Percentiles rank a stretch among this genome's conserved stretches.
phyloP scores from a whole-genome alignment of 805 yeast species.

The Ogataea philodendri region DNA sequence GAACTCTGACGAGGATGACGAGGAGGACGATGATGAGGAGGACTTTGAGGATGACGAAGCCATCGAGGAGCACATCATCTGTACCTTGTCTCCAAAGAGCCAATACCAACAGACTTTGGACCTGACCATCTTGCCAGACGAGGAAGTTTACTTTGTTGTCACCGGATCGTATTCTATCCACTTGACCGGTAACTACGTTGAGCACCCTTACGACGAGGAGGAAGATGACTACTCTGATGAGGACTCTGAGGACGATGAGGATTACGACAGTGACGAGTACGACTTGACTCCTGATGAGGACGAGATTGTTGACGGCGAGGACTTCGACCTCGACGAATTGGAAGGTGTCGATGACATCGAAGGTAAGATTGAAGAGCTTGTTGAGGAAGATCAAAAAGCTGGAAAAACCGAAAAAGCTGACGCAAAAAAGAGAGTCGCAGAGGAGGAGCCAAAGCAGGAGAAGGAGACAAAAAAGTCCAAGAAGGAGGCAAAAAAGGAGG shows the following conservation, averaged over 20 bases:
- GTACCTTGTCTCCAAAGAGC: slow-evolving; percentile 84
- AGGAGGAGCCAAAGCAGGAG: slow-evolving; percentile 32
- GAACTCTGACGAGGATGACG: slow-evolving; percentile 43
- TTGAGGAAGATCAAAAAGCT: slow-evolving; percentile 49
- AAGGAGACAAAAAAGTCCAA: slow-evolving; percentile 23
- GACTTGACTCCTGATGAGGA: slow-evolving; percentile 78
- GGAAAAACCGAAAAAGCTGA: slow-evolving; percentile 5
- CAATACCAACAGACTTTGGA: slow-evolving; percentile 90
- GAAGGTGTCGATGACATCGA: slow-evolving; percentile 71
- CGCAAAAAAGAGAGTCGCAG: slow-evolving; percentile 33
- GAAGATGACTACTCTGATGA: slow-evolving; percentile 49
- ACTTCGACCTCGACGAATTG: slow-evolving; percentile 56
- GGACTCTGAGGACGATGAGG: slow-evolving; percentile 43
- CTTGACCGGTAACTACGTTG: slow-evolving; percentile 91
- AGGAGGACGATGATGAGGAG: slow-evolving; percentile 51
- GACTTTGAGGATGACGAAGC: slow-evolving; percentile 67
- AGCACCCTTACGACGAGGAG: slow-evolving; percentile 86
- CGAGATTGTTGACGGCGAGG: slow-evolving; percentile 52
- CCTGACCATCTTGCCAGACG: slow-evolving; percentile 86
- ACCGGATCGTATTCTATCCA: slow-evolving; percentile 95
- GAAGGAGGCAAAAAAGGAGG: slow-evolving; percentile 31
- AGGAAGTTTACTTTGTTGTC: slow-evolving; percentile 90
- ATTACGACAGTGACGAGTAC: slow-evolving; percentile 51
- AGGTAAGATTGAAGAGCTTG: slow-evolving; percentile 70
- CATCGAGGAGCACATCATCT: slow-evolving; percentile 77